phyloP scores from a whole-genome alignment of 2,329 filamentous ascomycete species.

The Tolypocladium inflatum region DNA sequence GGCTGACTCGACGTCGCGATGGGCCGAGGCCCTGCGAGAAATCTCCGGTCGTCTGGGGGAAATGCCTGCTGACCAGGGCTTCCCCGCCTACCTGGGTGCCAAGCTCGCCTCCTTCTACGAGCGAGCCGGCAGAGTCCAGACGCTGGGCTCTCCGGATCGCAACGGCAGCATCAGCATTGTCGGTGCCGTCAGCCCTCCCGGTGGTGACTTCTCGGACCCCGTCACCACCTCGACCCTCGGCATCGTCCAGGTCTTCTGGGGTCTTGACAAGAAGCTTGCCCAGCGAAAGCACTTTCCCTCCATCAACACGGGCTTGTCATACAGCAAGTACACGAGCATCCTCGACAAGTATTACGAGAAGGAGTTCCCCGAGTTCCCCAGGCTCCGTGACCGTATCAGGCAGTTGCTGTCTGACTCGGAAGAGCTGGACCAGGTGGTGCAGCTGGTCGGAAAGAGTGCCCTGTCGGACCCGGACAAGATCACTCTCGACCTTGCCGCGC shows the following conservation, averaged over 20 bases:
- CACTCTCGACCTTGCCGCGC: conserved; percentile 79
- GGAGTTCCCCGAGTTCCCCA: conserved; percentile 87
- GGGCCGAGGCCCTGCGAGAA: conserved; percentile 97
- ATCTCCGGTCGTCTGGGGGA: conserved; percentile 97
- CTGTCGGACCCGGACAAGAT: conserved; percentile 97
- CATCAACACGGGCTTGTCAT: conserved; percentile 89
- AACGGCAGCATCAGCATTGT: conserved; percentile 94
- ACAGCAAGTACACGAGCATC: conserved; percentile 88
- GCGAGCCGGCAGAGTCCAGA: conserved; percentile 79
- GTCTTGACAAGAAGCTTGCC: conserved; percentile 97
- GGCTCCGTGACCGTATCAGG: conserved; percentile 84
- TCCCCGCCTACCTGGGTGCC: conserved; percentile 91
- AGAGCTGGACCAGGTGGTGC: conserved; percentile 96
- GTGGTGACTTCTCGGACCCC: conserved; percentile 98
- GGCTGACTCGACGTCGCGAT: conserved; percentile 96
- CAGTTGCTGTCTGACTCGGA: conserved; percentile 91
- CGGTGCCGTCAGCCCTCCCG: conserved; percentile 90
- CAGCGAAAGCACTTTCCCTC: conserved; percentile 99
- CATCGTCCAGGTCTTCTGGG: conserved; percentile 99
- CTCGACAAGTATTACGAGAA: conserved; percentile 94
- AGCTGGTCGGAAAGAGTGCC: conserved; percentile 95
- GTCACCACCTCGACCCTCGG: conserved; percentile 87
- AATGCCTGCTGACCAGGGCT: conserved; percentile 99
- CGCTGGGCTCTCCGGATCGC: conserved; percentile 81
- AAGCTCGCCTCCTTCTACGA: conserved; percentile 99